phyloP scores from a whole-genome alignment of 352 stramenopile genomes.

The Pythium monospermum region DNA sequence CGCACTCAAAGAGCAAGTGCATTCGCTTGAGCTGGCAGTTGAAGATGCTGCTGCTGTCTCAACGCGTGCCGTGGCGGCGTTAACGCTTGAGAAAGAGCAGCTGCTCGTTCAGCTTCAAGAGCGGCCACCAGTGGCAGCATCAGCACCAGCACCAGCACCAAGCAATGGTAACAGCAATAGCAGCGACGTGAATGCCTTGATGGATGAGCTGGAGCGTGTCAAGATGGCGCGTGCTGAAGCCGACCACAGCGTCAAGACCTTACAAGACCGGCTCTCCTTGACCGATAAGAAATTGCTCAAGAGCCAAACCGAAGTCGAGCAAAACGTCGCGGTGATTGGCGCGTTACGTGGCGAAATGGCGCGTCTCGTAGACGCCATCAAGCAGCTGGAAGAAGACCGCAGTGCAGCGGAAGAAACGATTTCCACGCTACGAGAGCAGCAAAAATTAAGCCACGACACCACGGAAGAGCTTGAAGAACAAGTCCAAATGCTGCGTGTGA shows the following conservation, averaged over 20 bases:
- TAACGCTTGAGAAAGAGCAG: no score
- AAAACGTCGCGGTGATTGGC: conserved; percentile 21
- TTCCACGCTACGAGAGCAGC: conserved; percentile 8
- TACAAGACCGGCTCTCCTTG: conserved; percentile 31
- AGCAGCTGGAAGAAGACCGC: conserved; percentile 8
- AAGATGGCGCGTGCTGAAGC: conserved; percentile 50
- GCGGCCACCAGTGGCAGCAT: no score
- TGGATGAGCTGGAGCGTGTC: conserved; percentile 58
- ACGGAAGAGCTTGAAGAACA: conserved; percentile 40
- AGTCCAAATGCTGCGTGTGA: conserved; percentile 27
- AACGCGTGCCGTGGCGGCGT: no score
- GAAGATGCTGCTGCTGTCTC: neutral
- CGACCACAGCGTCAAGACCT: conserved; percentile 30
- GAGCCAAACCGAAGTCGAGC: conserved; percentile 17
- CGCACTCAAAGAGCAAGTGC: no score
- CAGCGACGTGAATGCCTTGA: conserved; percentile 22
- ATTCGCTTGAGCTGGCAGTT: neutral
- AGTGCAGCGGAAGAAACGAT: neutral
- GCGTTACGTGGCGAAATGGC: conserved; percentile 15
- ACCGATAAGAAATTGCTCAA: conserved; percentile 16
- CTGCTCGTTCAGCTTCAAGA: no score
- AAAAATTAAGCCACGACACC: conserved; percentile 1
- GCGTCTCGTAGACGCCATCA: conserved; percentile 15
- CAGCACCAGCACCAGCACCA: no score
- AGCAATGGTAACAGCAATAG: neutral